These are phyloP conservation scores for Talaromyces atroroseus DNA, from an alignment of 2,329 filamentous ascomycete species.

Conservation along the genomic window DNA sequence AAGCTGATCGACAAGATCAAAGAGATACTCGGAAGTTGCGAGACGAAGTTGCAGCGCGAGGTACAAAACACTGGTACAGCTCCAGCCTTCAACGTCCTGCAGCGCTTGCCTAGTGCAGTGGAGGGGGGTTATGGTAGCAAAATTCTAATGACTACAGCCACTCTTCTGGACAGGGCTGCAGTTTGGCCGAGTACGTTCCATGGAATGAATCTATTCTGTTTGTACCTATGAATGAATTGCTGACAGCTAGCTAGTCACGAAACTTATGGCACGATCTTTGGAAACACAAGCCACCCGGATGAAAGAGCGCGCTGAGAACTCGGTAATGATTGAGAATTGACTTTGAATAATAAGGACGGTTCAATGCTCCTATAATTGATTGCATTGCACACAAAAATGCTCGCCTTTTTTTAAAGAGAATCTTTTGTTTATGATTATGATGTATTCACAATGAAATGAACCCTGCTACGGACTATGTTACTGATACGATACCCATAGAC, in stretches of 20 bases:
- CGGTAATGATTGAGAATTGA: constrained; percentile 26
- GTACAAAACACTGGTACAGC: constrained; percentile 51
- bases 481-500: constrained; percentile 14
- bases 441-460: constrained; percentile 7
- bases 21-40: constrained; percentile 69
- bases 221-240: constrained; percentile 29
- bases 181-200: constrained; percentile 80
- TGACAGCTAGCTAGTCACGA: constrained; percentile 50
- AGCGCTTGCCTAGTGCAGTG: constrained; percentile 53
- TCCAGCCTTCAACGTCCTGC: constrained; percentile 46
- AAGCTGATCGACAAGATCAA: constrained; percentile 78
- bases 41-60: constrained; percentile 68
- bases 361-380: background rate
- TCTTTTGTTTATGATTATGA: constrained; percentile 3
- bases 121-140: constrained; percentile 76
- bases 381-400: constrained; percentile 3
- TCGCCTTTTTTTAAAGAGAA: background rate
- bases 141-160: constrained; percentile 75
- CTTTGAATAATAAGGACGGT: background rate
- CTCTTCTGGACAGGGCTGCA: constrained; percentile 80
- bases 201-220: constrained; percentile 15
- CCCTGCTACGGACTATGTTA: background rate
- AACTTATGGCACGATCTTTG: constrained; percentile 61
- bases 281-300: constrained; percentile 60
- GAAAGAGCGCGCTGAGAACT: constrained; percentile 51